Evolutionary conservation across 495 filamentous ascomycete genomes (phyloP).

Genomic region (Recurvomyces mirabilis): DNA sequence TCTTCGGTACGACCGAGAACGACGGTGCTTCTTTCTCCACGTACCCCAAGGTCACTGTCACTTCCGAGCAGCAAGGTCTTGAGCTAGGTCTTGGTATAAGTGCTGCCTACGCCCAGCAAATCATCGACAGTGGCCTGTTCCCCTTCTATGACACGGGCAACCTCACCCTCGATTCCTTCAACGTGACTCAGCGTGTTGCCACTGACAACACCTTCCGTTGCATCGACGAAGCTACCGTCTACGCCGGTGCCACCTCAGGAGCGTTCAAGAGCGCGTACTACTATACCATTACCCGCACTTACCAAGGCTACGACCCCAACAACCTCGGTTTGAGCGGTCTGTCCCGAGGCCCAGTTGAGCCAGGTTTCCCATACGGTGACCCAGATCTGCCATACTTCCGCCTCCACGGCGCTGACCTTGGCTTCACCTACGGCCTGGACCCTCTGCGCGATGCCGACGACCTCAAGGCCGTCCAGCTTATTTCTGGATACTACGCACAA

Average conservation of each 20-base stretch:
- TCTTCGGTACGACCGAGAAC: slow-evolving; percentile 33
- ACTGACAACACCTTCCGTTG: slow-evolving; percentile 38
- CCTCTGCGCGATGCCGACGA: slow-evolving; percentile 17
- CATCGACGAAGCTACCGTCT: slow-evolving; percentile 37
- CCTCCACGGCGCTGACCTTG: slow-evolving; percentile 24
- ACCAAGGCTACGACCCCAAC: slow-evolving; percentile 33
- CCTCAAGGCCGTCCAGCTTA: slow-evolving; percentile 17
- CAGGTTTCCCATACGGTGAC: slow-evolving; percentile 30
- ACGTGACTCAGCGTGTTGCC: slow-evolving; percentile 33
- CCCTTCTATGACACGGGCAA: slow-evolving; percentile 33
- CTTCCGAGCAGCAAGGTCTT: slow-evolving; percentile 28
- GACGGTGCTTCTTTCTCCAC: slow-evolving; percentile 35
- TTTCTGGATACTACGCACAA: slow-evolving; percentile 16
- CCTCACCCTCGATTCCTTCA: slow-evolving; percentile 36
- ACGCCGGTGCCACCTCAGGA: slow-evolving; percentile 27
- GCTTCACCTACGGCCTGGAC: slow-evolving; percentile 21
- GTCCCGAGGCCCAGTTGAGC: slow-evolving; percentile 21
- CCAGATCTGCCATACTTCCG: slow-evolving; percentile 29
- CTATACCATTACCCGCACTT: slow-evolving; percentile 37
- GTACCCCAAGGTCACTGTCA: slow-evolving; percentile 30
- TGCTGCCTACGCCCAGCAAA: slow-evolving; percentile 27
- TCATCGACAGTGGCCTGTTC: slow-evolving; percentile 35
- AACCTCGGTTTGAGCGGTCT: slow-evolving; percentile 27
- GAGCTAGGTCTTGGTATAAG: slow-evolving; percentile 30
- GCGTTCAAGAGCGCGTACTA: slow-evolving; percentile 34